phyloP scores from a whole-genome alignment of 805 yeast species.

The Lipomyces orientalis region DNA sequence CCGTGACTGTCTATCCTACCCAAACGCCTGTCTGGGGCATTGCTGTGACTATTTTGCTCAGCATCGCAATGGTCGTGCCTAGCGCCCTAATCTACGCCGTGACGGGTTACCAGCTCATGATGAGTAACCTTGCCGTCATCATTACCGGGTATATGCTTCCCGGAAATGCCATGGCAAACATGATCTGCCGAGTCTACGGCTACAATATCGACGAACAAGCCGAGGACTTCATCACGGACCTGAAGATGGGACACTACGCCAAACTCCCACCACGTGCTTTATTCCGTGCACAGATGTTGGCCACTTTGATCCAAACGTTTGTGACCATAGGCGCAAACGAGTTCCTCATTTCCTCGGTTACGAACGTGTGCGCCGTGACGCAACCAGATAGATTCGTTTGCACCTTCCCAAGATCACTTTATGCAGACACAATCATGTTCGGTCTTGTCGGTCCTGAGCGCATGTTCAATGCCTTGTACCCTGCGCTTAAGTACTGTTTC shows the following conservation, averaged over 20 bases:
- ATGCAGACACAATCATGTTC: conserved; percentile 65
- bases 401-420: conserved; percentile 55
- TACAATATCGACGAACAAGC: conserved; percentile 61
- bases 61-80: conserved; percentile 63
- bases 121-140: conserved; percentile 67
- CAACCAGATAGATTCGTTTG: conserved; percentile 57
- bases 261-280: conserved; percentile 67
- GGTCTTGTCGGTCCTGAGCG: conserved; percentile 68
- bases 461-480: conserved; percentile 52
- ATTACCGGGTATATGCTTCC: conserved; percentile 70
- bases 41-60: conserved; percentile 59
- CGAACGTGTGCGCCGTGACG: conserved; percentile 52
- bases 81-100: conserved; percentile 65
- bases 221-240: conserved; percentile 57
- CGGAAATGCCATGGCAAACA: conserved; percentile 64
- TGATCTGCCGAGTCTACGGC: conserved; percentile 48
- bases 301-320: conserved; percentile 54
- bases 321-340: conserved; percentile 52
- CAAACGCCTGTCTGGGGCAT: conserved; percentile 69
- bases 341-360: conserved; percentile 49
- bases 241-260: conserved; percentile 68
- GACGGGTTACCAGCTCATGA: conserved; percentile 64
- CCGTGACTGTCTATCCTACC: conserved; percentile 42
- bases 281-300: conserved; percentile 57
- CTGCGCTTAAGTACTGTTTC: conserved; percentile 9